Evolutionary conservation across 257 asterid species (phyloP), one percentile per base, ranked within the genome.

Genomic region (Solanum piurae): DNA sequence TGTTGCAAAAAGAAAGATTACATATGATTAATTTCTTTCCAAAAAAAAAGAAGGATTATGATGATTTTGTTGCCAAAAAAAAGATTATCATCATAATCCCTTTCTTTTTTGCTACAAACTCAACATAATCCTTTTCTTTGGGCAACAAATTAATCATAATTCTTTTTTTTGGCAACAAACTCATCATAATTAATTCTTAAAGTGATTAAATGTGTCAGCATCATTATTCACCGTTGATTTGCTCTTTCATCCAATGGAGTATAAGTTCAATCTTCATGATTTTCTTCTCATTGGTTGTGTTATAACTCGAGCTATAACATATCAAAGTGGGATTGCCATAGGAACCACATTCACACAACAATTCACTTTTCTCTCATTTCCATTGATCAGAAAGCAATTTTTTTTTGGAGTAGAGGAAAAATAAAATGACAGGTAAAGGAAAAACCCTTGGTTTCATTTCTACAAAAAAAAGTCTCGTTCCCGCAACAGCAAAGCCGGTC

Each of bases 201-300:
- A 60, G 68, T 0, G 27, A 5, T 58, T 60, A 21, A 60, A 21
- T 60, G 68, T 64, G 25, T 37, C 31, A 44, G 55, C 27, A 38
- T 29, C 40, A 21, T 36, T 37, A 90, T 21, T 6, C 49, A 49
- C 93, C 95, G 92, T 95, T 44, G 87, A 62, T 83, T 4, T 7
- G 0, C 0, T 1, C 21, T 20, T 82, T 83, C 71, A 94, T 93
- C 95, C 37, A 25, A 95, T 93, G 93, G 93, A 5, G 20, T 1
- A 1, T 8, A 27, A 72, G 7, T 3, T 58, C 75, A 87, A 94
- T 95, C 98, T 92, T 86, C 36, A 0, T 60, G 68, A 60, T 60
- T 60, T 9, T 60, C 62, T 58, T 58, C 5, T 58, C 68, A 58
- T 55, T 55, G n/a, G n/a, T 0, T 55, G 64, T 0, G 9, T 18